phyloP scores from a whole-genome alignment of 345 rosid species.

The Salix dunnii region DNA sequence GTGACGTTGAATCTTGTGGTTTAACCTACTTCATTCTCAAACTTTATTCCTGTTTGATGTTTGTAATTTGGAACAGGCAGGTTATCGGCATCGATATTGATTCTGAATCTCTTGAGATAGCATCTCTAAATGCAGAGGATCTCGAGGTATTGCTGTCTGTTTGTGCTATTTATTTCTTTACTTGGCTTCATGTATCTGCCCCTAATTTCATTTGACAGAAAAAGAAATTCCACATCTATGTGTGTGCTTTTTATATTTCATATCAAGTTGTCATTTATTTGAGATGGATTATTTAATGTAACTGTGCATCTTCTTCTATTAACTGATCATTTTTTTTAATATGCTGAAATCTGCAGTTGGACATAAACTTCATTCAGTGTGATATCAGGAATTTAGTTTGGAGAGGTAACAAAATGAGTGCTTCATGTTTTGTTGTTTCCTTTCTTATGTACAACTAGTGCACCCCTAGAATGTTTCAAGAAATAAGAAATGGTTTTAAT shows the following conservation, averaged over 20 bases:
- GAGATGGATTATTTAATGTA: not conserved
- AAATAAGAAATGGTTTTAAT: not conserved
- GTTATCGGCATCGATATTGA: conserved; percentile 82
- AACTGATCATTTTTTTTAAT: conserved; percentile 14
- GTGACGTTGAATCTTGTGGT: not conserved
- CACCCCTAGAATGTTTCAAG: not conserved
- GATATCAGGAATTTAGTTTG: conserved; percentile 56
- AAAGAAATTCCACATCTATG: too few relatives aligned
- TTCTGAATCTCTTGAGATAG: conserved; percentile 67
- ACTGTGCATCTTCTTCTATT: not conserved
- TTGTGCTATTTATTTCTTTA: not conserved
- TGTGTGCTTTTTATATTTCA: too few relatives aligned
- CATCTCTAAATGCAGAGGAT: conserved; percentile 68
- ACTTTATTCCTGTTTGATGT: not conserved
- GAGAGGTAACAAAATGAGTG: conserved; percentile 49
- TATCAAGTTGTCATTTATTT: not conserved
- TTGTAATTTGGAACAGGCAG: conserved; percentile 38
- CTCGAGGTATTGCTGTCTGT: conserved; percentile 55
- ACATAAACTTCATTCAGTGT: conserved; percentile 67
- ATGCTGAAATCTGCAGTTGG: conserved; percentile 52
- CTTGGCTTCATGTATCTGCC: not conserved
- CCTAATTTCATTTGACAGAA: too few relatives aligned
- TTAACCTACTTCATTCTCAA: not conserved
- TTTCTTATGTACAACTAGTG: not conserved
- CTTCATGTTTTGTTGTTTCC: not conserved